Base-by-base conservation (phyloP, 306 rosid genomes). In the Quercus parvula region DNA sequence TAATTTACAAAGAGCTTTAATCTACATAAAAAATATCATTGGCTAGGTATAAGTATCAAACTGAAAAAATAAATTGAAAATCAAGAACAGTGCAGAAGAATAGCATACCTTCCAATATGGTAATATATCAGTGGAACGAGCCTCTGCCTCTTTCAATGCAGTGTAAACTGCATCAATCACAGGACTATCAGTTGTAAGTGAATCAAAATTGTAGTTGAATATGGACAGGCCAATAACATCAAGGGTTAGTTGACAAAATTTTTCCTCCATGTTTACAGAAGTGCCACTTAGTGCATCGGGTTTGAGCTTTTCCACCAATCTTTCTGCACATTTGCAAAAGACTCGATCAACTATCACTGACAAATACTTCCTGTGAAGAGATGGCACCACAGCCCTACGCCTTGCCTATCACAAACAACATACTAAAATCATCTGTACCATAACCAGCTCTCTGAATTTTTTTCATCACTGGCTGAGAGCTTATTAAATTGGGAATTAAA, bases 361-460 rank as follows among this genome's bases (percentile, higher is more conserved):
- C 86, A 93, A 87, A 92, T 93, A 95, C 74, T 92, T 90, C 84
- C 87, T 95, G 77, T 93, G 98, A 81, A 95, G 99, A 56, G 99
- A 95, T 41, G 99, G 94, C 86, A 92, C 98, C 86, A 95, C 94
- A 70, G 97, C 99, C 89, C 99, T 87, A 82, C 97, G 97, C 80
- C 99, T 88, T 38, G 90, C 98, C 99, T 95, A 78, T 31, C 61
- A 84, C 61, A 82, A 79, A 81, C 73, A 70, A 75, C 73, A 88
- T 78, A 78, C 5, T 61, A 19, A 55, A 55, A 73, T 25, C 19
- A 74, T 64, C 14, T 22, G 33, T 22, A 24, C 14, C 69, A 57
- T 30, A 28, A 30, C 46, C 46, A 64, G 69, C 30, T 64, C 70
- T 28, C 13, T 30, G 44, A 5, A 35, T 35, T 7, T 79, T 38